Evolutionary conservation across 2,329 filamentous ascomycete species (phyloP), one percentile per base, ranked within the genome.

Genomic region (Colletotrichum phormii): DNA sequence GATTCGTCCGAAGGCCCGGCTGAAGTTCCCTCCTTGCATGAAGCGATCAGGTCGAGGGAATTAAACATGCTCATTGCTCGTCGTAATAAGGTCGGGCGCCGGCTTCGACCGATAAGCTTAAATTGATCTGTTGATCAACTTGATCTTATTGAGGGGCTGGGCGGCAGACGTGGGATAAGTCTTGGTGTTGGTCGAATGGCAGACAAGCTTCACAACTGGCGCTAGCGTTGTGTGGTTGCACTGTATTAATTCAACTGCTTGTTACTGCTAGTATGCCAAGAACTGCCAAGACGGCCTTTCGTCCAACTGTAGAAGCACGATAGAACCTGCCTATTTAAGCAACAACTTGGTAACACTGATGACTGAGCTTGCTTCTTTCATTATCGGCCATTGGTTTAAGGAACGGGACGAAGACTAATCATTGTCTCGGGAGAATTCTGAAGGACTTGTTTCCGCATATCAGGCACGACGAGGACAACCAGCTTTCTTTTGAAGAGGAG

Each of bases 271-370:
- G 35, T 53, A 69, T 69, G 66, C 66, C 66, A 69, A 69, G 66
- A 37, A 51, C 51, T 35, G 59, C 66, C 66, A 64, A 71, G 67
- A 54, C 67, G 62, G 67, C 33, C 37, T 31, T 54, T 22, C 31
- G 31, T 67, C 67, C 67, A 66, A 71, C 67, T 63, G 59, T 22
- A 63, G 62, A 55, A 67, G 42, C 42, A 42, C 37, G 35, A 22
- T 65, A 9, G 54, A 54, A 71, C 67, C 67, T 71, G 62, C 67
- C 67, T 67, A 60, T 58, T 58, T 31, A 15, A 53, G 66, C 37
- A 49, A 49, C 18, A 49, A 49, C 42, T 49, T 49, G 42, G 42
- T 49, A 49, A 49, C 15, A n/a, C 18, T 49, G 42, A 49, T 49
- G 42, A 49, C 42, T 49, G 42, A 49, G 18, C 42, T 49, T 49